Evolutionary conservation across 2,329 filamentous ascomycete species (phyloP), one percentile per base, ranked within the genome.

Genomic region (Sporothrix phasma): DNA sequence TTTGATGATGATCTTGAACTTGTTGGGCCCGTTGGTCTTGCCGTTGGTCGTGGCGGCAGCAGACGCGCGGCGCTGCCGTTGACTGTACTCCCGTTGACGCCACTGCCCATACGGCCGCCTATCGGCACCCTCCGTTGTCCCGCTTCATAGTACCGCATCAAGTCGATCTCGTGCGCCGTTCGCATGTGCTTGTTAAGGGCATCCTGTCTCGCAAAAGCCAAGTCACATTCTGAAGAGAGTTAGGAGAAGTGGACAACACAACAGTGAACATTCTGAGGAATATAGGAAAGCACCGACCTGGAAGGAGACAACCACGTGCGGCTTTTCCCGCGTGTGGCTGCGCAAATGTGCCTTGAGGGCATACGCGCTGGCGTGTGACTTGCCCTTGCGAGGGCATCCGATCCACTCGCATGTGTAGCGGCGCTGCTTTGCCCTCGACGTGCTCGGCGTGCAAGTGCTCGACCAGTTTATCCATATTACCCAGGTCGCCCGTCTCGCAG

Each of bases 351-450:
- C 94, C 74, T 96, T 92, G 68, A 99, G 79, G 4, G 94, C 94
- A 77, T 99, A 99, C 2, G 91, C 94, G 71, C 92, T 96, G 1
- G 93, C 93, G 76, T 99, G 94, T 19, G 90, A 87, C 76, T 94
- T 86, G 66, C 92, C 91, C 78, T 96, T 97, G 67, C 92, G 80
- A 62, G 81, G 83, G 74, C 94, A 99, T 69, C 93, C 93, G 66
- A 84, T 85, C 94, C 94, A 99, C 76, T 97, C 93, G 76, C 94
- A 99, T n/a, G 90, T 92, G 74, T 97, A 97, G 75, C 94, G 96
- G 77, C 96, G 96, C 77, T 94, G 90, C 63, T 92, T n/a, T 85
- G 66, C 87, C 90, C 72, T 94, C 91, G 71, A 97, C 96, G 76
- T 99, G 94, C 65, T 93, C 90, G 72, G 92, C 88, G 76, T 97